phyloP scores from a whole-genome alignment of 2,329 filamentous ascomycete genomes.

The Scedosporium minutisporum region DNA sequence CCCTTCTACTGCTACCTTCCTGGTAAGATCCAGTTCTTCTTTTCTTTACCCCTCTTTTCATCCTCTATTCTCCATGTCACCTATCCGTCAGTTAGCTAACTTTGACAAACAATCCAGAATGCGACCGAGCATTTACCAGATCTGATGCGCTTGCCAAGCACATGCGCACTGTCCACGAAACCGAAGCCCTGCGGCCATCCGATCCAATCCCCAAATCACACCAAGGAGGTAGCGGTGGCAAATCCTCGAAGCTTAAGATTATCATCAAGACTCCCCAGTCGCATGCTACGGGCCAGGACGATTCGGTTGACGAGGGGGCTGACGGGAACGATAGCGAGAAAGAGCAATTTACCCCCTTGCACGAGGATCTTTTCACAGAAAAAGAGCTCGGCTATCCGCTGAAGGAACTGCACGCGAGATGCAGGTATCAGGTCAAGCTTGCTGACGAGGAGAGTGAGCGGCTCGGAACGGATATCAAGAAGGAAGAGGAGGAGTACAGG shows the following conservation, averaged over 20 bases:
- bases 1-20: slow-evolving; percentile 94
- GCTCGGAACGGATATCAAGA: slow-evolving; percentile 55
- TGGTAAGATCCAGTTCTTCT: slow-evolving; percentile 43
- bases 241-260: slow-evolving; percentile 48
- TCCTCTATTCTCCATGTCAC: not conserved
- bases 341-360: slow-evolving; percentile 43
- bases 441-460: slow-evolving; percentile 56
- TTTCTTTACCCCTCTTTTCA: not conserved
- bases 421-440: slow-evolving; percentile 63
- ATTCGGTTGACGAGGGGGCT: slow-evolving; percentile 42
- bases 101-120: slow-evolving; percentile 50
- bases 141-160: slow-evolving; percentile 96
- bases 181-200: slow-evolving; percentile 76
- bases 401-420: slow-evolving; percentile 56
- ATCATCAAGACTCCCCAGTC: slow-evolving; percentile 53
- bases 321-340: slow-evolving; percentile 39
- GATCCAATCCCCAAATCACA: slow-evolving; percentile 65
- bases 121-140: slow-evolving; percentile 90
- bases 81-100: slow-evolving; percentile 10
- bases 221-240: slow-evolving; percentile 33
- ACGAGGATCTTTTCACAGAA: slow-evolving; percentile 51
- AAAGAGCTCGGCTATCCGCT: slow-evolving; percentile 54
- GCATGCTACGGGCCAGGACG: slow-evolving; percentile 46
- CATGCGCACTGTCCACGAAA: slow-evolving; percentile 97
- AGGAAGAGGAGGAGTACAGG: slow-evolving; percentile 56